Percentiles rank a stretch among this genome's conserved stretches.
These are phyloP conservation scores for Salicornia ramosissima DNA, from an alignment of 148 eudicot genomes.

Conservation along the genomic window DNA sequence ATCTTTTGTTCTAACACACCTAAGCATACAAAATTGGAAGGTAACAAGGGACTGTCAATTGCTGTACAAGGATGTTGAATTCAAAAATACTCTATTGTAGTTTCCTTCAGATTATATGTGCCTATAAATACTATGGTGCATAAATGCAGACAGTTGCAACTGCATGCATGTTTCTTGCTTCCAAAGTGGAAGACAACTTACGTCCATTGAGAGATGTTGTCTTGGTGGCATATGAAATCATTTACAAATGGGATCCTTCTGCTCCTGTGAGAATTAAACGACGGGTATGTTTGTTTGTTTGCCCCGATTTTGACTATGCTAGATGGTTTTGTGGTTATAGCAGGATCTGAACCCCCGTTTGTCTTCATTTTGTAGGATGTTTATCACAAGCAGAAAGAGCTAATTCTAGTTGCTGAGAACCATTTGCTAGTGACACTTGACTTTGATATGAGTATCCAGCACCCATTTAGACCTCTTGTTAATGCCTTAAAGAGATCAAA, in stretches of 20 bases:
- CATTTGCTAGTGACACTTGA: conserved; percentile 53
- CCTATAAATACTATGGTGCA: neutral
- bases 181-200: conserved; percentile 68
- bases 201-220: conserved; percentile 50
- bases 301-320: neutral
- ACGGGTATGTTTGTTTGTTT: conserved; percentile 42
- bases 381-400: conserved; percentile 55
- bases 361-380: conserved; percentile 45
- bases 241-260: conserved; percentile 63
- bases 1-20: neutral
- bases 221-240: conserved; percentile 59
- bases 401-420: conserved; percentile 51
- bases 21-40: neutral
- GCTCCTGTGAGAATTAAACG: conserved; percentile 59
- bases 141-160: conserved; percentile 60
- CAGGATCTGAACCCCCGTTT: conserved; percentile 6
- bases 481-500: conserved; percentile 54
- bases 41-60: conserved; percentile 7
- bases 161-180: conserved; percentile 64
- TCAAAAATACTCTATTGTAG: neutral
- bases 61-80: neutral
- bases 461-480: conserved; percentile 71
- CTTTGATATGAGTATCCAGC: conserved; percentile 63
- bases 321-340: conserved; percentile 6
- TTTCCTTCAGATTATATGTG: conserved; percentile 7